phyloP scores from a whole-genome alignment of 2,329 filamentous ascomycete species.

The Scedosporium minutisporum region DNA sequence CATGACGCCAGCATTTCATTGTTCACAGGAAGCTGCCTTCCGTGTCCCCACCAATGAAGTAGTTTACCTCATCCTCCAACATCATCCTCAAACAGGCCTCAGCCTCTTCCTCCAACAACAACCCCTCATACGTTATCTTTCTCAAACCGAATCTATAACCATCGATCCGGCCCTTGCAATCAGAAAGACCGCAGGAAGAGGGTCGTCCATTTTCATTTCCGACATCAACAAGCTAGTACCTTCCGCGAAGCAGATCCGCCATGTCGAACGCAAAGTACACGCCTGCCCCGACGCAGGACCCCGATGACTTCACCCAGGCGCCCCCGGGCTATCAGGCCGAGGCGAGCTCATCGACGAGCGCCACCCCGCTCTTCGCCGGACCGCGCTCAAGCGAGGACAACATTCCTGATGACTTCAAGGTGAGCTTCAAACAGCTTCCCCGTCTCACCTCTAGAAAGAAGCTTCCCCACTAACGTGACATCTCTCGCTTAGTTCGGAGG shows the following conservation, averaged over 20 bases:
- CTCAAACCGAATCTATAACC: too few species aligned
- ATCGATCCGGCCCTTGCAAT: too few species aligned
- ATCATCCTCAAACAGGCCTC: too few species aligned
- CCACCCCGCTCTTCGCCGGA: constrained; percentile 51
- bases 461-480: neutral
- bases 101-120: too few species aligned
- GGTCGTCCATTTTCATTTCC: neutral
- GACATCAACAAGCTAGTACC: neutral
- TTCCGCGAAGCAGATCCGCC: neutral
- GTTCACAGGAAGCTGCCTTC: too few species aligned
- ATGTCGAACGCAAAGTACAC: constrained; percentile 81
- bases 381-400: constrained; percentile 78
- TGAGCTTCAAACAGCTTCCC: constrained; percentile 20
- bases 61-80: too few species aligned
- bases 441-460: neutral
- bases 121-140: too few species aligned
- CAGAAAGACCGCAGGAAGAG: too few species aligned
- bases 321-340: constrained; percentile 67
- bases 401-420: constrained; percentile 94
- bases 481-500: constrained; percentile 66
- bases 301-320: constrained; percentile 69
- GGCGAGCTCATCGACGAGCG: constrained; percentile 40
- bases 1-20: too few species aligned
- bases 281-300: constrained; percentile 76
- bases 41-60: too few species aligned